Conservation (phyloP, 352 stramenopile species). For the Pseudoperonospora humuli region DNA sequence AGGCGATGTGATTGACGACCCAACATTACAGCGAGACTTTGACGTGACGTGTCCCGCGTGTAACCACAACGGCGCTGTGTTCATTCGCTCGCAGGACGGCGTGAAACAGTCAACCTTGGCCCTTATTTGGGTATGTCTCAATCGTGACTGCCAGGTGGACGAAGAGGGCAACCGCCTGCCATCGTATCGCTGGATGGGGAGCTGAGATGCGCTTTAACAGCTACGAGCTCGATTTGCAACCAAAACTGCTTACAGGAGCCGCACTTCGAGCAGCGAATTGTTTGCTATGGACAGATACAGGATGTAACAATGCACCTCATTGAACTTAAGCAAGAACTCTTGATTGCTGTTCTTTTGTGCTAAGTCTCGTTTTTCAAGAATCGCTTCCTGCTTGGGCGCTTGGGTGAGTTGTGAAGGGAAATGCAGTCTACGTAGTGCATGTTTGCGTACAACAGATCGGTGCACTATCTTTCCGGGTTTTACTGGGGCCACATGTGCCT, state of each 20-base stretch:
- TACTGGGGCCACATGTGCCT: too few species aligned
- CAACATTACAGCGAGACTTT: slow-evolving; percentile 83
- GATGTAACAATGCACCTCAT: too few species aligned
- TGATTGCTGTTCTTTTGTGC: too few species aligned
- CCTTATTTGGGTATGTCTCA: slow-evolving; percentile 86
- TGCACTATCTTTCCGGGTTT: too few species aligned
- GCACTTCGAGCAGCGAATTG: too few species aligned
- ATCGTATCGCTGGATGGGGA: slow-evolving; percentile 84
- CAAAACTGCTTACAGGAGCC: not conserved
- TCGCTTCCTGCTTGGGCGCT: too few species aligned
- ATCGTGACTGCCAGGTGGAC: slow-evolving; percentile 81
- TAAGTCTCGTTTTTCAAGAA: too few species aligned
- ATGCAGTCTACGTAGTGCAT: too few species aligned
- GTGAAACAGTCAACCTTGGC: slow-evolving; percentile 83
- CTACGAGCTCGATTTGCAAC: not conserved
- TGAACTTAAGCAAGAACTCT: too few species aligned
- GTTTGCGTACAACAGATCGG: too few species aligned
- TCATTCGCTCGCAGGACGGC: slow-evolving; percentile 83
- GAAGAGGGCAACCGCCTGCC: slow-evolving; percentile 78
- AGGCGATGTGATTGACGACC: slow-evolving; percentile 82
- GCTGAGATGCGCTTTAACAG: slow-evolving; percentile 8
- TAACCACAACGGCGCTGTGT: slow-evolving; percentile 69
- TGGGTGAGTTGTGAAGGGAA: too few species aligned
- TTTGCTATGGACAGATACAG: too few species aligned
- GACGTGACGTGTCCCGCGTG: slow-evolving; percentile 80